Base-by-base conservation (phyloP, 352 stramenopile species). In the Phytophthora boehmeriae region DNA sequence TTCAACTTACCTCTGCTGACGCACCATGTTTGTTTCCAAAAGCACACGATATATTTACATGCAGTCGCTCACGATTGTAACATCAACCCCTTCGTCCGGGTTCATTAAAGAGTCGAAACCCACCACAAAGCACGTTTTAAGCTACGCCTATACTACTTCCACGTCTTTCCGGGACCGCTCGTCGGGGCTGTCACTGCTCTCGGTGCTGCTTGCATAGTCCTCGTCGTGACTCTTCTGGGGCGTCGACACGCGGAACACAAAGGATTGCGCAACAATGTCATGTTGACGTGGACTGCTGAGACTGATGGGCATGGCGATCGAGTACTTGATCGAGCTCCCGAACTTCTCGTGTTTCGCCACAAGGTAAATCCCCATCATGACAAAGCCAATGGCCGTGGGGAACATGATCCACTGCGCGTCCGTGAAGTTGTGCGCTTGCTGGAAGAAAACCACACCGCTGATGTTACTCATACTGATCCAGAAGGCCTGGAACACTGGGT, bases 381-480 rank as follows among this genome's bases (percentile, higher is more conserved):
- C 87, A n/a, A 91, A 66, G 11, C 74, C 35, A 43, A 96, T 85
- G 9, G 87, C 87, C 32, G 59, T 65, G 5, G 85, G 85, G 70
- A 94, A 96, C 62, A 93, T 88, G 59, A 89, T 80, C 82, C 85
- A 93, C 73, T 96, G 87, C 4, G 84, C 79, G 48, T 63, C 73
- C 27, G 81, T 93, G 46, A 96, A 96, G 54, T 76, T 80, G 63
- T 92, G 83, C 44, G 83, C 80, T 53, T 96, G 85, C 69, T 96
- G 85, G 71, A 93, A 96, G 49, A 92, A 96, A 9, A 96, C 85
- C 48, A 94, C 86, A 39, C 87, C 85, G 28, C 82, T 90, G 58
- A 96, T 90, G 78, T 93, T 93, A 54, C 82, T 92, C 80, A 92
- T 91, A 17, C 69, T 88, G 66, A 96, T 96, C 86, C 85, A 96